A percentile compares a stretch with the other conserved stretches of the same genome.
phyloP scores from a whole-genome alignment of 2,329 filamentous ascomycete species.

The Hymenoscyphus infarciens region DNA sequence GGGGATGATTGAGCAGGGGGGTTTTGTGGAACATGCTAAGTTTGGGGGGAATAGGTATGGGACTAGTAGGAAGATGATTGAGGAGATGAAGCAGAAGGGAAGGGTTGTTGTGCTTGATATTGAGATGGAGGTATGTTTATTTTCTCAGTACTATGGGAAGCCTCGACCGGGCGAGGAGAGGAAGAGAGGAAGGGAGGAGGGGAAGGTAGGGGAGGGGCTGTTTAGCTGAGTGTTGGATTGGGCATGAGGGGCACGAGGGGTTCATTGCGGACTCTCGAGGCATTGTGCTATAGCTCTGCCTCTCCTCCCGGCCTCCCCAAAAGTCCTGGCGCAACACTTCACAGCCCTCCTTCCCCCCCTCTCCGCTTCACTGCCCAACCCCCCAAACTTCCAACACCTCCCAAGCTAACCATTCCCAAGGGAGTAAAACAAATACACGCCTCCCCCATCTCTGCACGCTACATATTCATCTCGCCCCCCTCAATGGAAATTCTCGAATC shows the following conservation, averaged over 20 bases:
- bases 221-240: neutral
- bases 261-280: neutral
- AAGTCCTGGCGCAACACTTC: neutral
- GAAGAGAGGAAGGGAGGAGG: neutral
- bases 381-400: neutral
- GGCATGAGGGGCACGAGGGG: neutral
- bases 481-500: slow-evolving; percentile 69
- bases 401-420: slow-evolving; percentile 34
- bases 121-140: slow-evolving; percentile 75
- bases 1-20: slow-evolving; percentile 60
- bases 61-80: slow-evolving; percentile 75
- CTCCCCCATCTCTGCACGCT: slow-evolving; percentile 70
- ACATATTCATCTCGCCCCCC: slow-evolving; percentile 81
- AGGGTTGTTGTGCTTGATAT: slow-evolving; percentile 85
- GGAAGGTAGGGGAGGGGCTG: neutral
- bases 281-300: neutral
- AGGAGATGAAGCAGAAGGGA: slow-evolving; percentile 67
- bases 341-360: neutral
- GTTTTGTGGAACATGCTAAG: slow-evolving; percentile 80
- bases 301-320: too few relatives aligned
- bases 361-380: neutral
- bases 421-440: slow-evolving; percentile 91
- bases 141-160: neutral
- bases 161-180: neutral
- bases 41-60: slow-evolving; percentile 88